Evolutionary conservation across 2,329 filamentous ascomycete species (phyloP).

Genomic region (Graphium sp.): DNA sequence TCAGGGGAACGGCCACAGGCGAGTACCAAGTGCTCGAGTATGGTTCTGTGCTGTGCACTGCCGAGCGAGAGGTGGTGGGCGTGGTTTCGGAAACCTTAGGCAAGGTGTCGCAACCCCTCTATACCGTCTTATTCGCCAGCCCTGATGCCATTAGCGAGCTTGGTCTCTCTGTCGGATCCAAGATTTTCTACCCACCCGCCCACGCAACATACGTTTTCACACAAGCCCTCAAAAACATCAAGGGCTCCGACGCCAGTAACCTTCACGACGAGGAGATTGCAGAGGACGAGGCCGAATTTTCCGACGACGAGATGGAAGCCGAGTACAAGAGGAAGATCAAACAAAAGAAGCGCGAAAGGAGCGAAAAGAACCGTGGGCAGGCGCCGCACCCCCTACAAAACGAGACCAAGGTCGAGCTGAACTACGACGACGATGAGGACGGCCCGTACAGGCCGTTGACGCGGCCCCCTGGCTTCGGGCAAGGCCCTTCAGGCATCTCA

Average conservation of each 20-base stretch:
- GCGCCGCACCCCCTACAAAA: constrained; percentile 22
- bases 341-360: constrained; percentile 39
- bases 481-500: constrained; percentile 28
- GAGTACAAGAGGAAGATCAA: constrained; percentile 59
- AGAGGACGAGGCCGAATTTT: constrained; percentile 84
- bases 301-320: constrained; percentile 87
- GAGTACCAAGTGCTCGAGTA: constrained; percentile 74
- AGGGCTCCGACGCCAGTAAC: constrained; percentile 89
- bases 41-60: constrained; percentile 68
- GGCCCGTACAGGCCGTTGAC: constrained; percentile 57
- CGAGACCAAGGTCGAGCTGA: constrained; percentile 25
- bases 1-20: constrained; percentile 63
- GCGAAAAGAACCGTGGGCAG: constrained; percentile 10
- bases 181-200: constrained; percentile 60
- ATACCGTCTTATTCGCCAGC: constrained; percentile 62
- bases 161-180: constrained; percentile 50
- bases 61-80: constrained; percentile 61
- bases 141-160: constrained; percentile 49
- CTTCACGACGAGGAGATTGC: constrained; percentile 82
- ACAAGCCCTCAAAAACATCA: constrained; percentile 57
- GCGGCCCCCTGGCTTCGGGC: constrained; percentile 41
- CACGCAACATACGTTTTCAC: constrained; percentile 81
- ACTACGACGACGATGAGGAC: constrained; percentile 53
- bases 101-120: constrained; percentile 70
- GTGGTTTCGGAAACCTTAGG: constrained; percentile 76